These are phyloP conservation scores for Hypoxylon perforatum DNA, from an alignment of 495 filamentous ascomycete species.

Conservation along the genomic window DNA sequence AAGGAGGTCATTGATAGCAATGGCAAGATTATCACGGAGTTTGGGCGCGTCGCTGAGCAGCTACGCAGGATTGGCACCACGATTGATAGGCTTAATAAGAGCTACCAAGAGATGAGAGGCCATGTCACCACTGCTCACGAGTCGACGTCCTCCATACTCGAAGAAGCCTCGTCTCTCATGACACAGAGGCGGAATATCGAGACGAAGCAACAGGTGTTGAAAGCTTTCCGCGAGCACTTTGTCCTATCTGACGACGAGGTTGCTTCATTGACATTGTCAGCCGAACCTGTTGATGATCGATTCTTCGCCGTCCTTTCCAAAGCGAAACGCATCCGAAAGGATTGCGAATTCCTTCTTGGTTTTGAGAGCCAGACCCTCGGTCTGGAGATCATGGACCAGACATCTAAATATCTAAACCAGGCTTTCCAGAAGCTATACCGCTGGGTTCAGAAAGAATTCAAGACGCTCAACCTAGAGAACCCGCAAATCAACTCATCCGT, in stretches of 20 bases:
- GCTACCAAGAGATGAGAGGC: slow-evolving; percentile 81
- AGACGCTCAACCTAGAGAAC: slow-evolving; percentile 90
- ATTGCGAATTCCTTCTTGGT: slow-evolving; percentile 88
- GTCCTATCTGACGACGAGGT: slow-evolving; percentile 83
- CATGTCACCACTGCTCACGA: slow-evolving; percentile 79
- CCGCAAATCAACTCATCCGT: slow-evolving; percentile 91
- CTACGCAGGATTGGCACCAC: slow-evolving; percentile 84
- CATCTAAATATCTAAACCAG: slow-evolving; percentile 83
- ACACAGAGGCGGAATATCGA: slow-evolving; percentile 80
- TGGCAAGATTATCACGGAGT: slow-evolving; percentile 89
- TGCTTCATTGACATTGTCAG: slow-evolving; percentile 74
- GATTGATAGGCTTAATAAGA: slow-evolving; percentile 80
- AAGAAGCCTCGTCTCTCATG: slow-evolving; percentile 81
- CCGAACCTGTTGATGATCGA: slow-evolving; percentile 82
- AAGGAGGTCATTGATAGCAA: slow-evolving; percentile 95
- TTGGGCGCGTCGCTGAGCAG: slow-evolving; percentile 94
- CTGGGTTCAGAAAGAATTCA: slow-evolving; percentile 96
- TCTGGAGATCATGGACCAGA: slow-evolving; percentile 90
- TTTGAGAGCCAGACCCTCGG: slow-evolving; percentile 89
- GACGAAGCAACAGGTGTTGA: slow-evolving; percentile 85
- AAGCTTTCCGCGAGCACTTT: slow-evolving; percentile 86
- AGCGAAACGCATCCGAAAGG: slow-evolving; percentile 86
- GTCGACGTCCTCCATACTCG: slow-evolving; percentile 79
- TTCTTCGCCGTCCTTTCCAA: slow-evolving; percentile 86
- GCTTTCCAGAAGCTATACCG: slow-evolving; percentile 95